Evolutionary conservation across 306 rosid genomes (phyloP).

Genomic region (Comarum palustre): DNA sequence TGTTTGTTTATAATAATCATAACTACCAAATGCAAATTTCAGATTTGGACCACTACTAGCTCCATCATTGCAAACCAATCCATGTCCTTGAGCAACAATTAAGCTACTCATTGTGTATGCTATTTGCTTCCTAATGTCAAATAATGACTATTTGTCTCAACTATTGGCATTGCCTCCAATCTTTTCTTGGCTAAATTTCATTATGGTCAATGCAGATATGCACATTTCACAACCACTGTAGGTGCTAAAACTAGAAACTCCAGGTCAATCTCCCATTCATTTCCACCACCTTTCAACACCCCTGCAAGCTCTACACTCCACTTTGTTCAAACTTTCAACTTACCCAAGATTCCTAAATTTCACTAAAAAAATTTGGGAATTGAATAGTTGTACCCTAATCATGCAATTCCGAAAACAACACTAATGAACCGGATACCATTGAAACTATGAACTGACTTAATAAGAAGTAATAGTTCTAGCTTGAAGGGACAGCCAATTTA

Average conservation of each 20-base stretch:
- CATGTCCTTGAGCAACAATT: conserved; percentile 5
- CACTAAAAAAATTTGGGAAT: background rate
- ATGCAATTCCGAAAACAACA: background rate
- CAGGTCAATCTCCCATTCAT: conserved; percentile 18
- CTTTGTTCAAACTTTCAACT: background rate
- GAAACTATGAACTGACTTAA: too few relatives aligned
- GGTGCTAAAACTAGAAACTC: conserved; percentile 17
- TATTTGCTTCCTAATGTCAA: conserved; percentile 2
- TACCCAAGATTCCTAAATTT: background rate
- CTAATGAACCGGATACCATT: too few relatives aligned
- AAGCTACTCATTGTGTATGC: background rate
- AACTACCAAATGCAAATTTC: conserved; percentile 1
- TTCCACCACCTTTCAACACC: conserved; percentile 9
- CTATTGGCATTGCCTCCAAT: background rate
- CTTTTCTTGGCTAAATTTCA: background rate
- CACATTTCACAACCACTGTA: conserved; percentile 22
- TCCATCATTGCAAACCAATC: conserved; percentile 18
- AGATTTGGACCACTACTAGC: conserved; percentile 14
- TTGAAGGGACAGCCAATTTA: too few relatives aligned
- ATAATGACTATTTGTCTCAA: conserved; percentile 1
- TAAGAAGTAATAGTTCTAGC: too few relatives aligned
- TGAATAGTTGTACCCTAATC: background rate
- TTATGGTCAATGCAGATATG: conserved; percentile 5
- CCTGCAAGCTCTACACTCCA: background rate
- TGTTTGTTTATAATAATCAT: background rate